Base-by-base conservation (phyloP, 2,329 filamentous ascomycete genomes). In the Neofusicoccum cordaticola region DNA sequence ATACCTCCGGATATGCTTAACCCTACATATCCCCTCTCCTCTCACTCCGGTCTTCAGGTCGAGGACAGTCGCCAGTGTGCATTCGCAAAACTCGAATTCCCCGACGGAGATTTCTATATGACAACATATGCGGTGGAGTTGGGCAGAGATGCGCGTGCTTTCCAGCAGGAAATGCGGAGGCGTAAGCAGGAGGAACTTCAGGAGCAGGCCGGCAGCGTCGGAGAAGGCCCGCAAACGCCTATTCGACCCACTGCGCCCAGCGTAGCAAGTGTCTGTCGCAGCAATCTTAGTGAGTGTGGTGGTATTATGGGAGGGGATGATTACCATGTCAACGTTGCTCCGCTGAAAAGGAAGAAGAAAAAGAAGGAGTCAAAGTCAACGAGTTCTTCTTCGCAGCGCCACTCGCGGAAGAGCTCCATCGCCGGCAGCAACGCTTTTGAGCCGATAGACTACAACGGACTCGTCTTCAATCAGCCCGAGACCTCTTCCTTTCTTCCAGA, bases 21-120 rank as follows among this genome's bases (percentile, higher is more conserved):
- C 42, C 13, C 44, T 2, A 48, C 9, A 8, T 22, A 34, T 9
- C 37, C 52, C 19, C 35, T 57, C 6, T 41, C 62, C 17, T 39
- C 42, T 34, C 11, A 17, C 34, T 17, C 51, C 44, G 44, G 12
- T 13, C 42, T 42, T 35, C 62, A 64, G 35, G 17, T 51, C 19
- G 62, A 64, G n/a, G 53, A 65, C n/a, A 60, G 47, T 22, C 63
- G 63, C 2, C 63, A 65, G n/a, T 65, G 84, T 68, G 86, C 86
- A 39, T 89, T 86, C 74, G 87, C 86, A 45, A 87, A 87, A 72
- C 79, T 93, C 66, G 85, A 88, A 70, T 93, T 93, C 73, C 83
- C 85, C 69, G 90, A 93, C 79, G 89, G 90, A 72, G 85, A 88
- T 64, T 93, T 91, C 74, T 90, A 91, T 76, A 90, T 93, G 87